Conservation (phyloP, 352 stramenopile species). For the Pythium plurisporium region DNA sequence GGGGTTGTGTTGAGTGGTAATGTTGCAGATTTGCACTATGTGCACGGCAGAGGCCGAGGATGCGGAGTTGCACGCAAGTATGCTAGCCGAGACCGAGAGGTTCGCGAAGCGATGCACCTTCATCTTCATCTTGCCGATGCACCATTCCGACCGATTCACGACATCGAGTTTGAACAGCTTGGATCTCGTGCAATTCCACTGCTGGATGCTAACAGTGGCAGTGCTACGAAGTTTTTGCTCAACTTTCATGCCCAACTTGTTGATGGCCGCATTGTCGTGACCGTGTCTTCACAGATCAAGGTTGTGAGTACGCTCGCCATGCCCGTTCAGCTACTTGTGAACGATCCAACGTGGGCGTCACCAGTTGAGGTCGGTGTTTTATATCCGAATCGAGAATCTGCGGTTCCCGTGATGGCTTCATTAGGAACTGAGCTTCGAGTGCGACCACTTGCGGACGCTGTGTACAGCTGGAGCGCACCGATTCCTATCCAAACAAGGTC, state of each 20-base stretch:
- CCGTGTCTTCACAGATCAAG: conserved; percentile 78
- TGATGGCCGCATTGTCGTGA: conserved; percentile 72
- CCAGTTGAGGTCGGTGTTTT: conserved; percentile 72
- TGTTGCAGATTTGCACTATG: conserved; percentile 61
- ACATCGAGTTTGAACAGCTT: conserved; percentile 79
- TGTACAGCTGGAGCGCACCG: conserved; percentile 67
- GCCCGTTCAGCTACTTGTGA: conserved; percentile 71
- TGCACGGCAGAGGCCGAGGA: conserved; percentile 51
- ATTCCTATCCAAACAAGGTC: conserved; percentile 74
- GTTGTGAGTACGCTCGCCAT: conserved; percentile 64
- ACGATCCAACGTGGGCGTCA: conserved; percentile 69
- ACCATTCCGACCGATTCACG: conserved; percentile 65
- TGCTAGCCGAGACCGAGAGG: conserved; percentile 42
- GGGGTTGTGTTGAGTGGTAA: conserved; percentile 38
- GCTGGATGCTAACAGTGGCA: conserved; percentile 36
- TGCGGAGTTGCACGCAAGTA: conserved; percentile 71
- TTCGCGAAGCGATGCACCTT: conserved; percentile 46
- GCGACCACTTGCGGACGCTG: conserved; percentile 36
- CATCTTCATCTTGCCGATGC: conserved; percentile 57
- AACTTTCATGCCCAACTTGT: conserved; percentile 66
- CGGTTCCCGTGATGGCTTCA: conserved; percentile 65
- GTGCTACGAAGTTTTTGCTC: conserved; percentile 51
- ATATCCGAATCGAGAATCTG: conserved; percentile 49
- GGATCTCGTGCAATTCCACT: conserved; percentile 62
- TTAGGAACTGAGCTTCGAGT: conserved; percentile 66